A percentile compares a stretch with the other conserved stretches of the same genome.
Evolutionary conservation across 805 yeast genomes (phyloP).

Genomic region (Candida andamanensis): DNA sequence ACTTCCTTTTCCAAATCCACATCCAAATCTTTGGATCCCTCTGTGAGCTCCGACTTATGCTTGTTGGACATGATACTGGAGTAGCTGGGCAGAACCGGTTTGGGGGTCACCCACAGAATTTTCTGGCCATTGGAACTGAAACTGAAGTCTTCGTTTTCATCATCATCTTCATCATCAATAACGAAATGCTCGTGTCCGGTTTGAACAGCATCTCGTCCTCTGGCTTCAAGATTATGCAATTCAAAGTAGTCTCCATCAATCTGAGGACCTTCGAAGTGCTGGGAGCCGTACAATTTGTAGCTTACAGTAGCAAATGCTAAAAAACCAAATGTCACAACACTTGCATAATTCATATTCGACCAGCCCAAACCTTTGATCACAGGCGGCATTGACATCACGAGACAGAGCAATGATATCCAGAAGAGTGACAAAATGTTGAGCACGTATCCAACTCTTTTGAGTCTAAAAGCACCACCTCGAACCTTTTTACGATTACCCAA

Average conservation of each 20-base stretch:
- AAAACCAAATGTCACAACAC: constrained; percentile 52
- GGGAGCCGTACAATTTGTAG: constrained; percentile 59
- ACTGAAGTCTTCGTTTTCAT: constrained; percentile 4
- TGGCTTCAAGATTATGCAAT: constrained; percentile 25
- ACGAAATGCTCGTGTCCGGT: constrained; percentile 9
- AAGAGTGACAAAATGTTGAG: constrained; percentile 53
- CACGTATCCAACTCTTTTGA: constrained; percentile 59
- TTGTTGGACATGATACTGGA: too few species aligned
- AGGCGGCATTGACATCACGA: constrained; percentile 69
- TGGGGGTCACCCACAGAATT: constrained; percentile 5
- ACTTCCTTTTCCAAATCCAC: too few species aligned
- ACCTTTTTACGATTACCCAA: constrained; percentile 56
- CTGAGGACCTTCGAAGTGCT: constrained; percentile 60
- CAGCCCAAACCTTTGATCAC: constrained; percentile 40
- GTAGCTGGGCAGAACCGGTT: constrained; percentile 7
- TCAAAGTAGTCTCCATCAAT: constrained; percentile 43
- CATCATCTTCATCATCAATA: constrained; percentile 15
- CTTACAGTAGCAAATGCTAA: constrained; percentile 43
- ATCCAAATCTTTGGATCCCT: background rate
- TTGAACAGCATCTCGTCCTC: constrained; percentile 9
- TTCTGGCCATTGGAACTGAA: constrained; percentile 5
- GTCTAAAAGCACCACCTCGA: constrained; percentile 63
- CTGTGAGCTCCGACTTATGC: too few species aligned
- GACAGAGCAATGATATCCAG: constrained; percentile 56
- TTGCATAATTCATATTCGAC: constrained; percentile 56